Base-by-base conservation (phyloP, 257 asterid species). In the Echites panduratus region DNA sequence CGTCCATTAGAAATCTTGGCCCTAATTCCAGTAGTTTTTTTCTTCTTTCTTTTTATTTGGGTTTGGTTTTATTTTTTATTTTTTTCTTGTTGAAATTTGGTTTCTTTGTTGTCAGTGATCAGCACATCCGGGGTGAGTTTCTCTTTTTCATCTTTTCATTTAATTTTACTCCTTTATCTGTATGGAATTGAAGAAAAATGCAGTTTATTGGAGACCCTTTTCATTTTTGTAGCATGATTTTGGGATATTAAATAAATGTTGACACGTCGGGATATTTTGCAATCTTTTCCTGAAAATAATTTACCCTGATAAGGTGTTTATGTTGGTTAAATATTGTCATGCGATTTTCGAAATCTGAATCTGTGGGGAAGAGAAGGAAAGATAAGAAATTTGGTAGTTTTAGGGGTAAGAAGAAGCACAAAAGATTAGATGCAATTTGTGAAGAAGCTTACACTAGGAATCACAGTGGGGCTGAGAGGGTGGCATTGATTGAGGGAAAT, bases 391-490 rank as follows among this genome's bases (percentile, higher is more conserved):
- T 80, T 43, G 85, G 85, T 45, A 87, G 78, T 84, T 75, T 75
- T 53, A 87, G 87, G 88, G 83, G 83, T 76, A 95, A 81, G 91
- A 90, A 82, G 75, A 95, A 90, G 76, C 99, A 90, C 47, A 92
- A 89, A 85, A 89, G 85, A 65, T 81, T 95, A 79, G 97, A 95
- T 73, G 85, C 95, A 54, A 92, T 95, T 72, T 89, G 88, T 75
- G 99, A 95, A 72, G 81, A 81, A 26, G 86, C 88, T 19, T 89
- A 84, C 75, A 86, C 62, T 78, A 86, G 83, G 78, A 90, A 81
- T 71, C 94, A 79, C 70, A 77, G 58, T 70, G 89, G 70, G 84
- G 87, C 79, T 63, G 76, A 67, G 52, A 81, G 59, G 47, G 84
- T 48, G 52, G 91, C 79, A 71, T 26, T 82, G 50, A 70, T 69